A percentile compares a stretch with the other conserved stretches of the same genome.
Evolutionary conservation across 2,329 filamentous ascomycete genomes (phyloP).

Genomic region (Exophiala bonariae): DNA sequence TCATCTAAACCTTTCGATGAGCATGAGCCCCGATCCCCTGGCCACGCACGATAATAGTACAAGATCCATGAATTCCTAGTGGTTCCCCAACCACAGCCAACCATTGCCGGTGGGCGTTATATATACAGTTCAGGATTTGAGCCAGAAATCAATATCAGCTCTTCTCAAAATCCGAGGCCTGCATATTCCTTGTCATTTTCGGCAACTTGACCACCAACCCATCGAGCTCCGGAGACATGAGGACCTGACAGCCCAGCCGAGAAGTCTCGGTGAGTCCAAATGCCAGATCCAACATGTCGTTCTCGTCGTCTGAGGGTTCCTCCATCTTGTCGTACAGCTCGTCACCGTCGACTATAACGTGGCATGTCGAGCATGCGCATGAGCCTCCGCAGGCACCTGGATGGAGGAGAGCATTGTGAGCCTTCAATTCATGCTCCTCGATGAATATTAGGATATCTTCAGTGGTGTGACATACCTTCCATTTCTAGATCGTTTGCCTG

Average conservation of each 20-base stretch:
- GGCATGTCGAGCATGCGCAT: conserved; percentile 90
- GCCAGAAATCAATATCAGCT: too few species aligned
- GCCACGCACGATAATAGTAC: too few species aligned
- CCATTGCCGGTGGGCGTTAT: too few species aligned
- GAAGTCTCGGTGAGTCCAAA: conserved; percentile 87
- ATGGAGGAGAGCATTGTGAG: too few species aligned
- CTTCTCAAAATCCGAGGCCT: conserved; percentile 81
- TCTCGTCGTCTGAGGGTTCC: conserved; percentile 77
- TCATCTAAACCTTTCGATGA: too few species aligned
- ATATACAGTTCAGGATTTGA: too few species aligned
- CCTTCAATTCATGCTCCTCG: not conserved
- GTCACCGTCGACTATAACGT: conserved; percentile 78
- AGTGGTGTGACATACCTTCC: conserved; percentile 62
- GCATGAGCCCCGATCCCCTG: too few species aligned
- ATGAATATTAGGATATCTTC: not conserved
- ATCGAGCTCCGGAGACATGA: conserved; percentile 87
- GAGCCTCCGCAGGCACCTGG: conserved; percentile 86
- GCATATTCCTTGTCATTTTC: conserved; percentile 91
- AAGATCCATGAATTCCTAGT: too few species aligned
- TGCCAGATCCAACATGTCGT: conserved; percentile 87
- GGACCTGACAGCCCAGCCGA: conserved; percentile 83
- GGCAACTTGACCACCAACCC: conserved; percentile 83
- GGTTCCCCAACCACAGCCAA: too few species aligned
- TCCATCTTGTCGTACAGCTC: conserved; percentile 75
- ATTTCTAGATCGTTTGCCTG: conserved; percentile 95